A percentile compares a stretch with the other conserved stretches of the same genome.
These are phyloP conservation scores for Kluyveromyces sp. DNA, from an alignment of 1,139 yeast genomes.

Conservation along the genomic window DNA sequence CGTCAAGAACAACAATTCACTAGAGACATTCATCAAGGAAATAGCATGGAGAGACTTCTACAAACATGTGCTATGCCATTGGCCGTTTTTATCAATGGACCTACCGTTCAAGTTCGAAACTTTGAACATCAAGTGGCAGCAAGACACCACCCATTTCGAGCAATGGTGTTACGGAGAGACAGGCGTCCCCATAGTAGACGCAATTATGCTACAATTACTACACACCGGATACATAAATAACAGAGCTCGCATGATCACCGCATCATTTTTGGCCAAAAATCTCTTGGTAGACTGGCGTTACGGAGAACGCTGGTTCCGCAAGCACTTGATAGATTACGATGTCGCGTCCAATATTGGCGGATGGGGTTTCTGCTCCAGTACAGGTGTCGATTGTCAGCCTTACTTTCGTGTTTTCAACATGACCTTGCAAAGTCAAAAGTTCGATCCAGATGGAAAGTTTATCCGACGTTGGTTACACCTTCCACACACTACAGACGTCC, in stretches of 20 bases:
- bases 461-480: constrained; percentile 46
- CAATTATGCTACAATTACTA: constrained; percentile 45
- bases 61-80: constrained; percentile 39
- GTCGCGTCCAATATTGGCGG: constrained; percentile 50
- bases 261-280: constrained; percentile 46
- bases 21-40: constrained; percentile 42
- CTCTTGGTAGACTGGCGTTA: constrained; percentile 47
- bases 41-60: constrained; percentile 55
- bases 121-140: constrained; percentile 37
- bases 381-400: constrained; percentile 50
- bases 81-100: constrained; percentile 47
- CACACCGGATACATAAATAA: constrained; percentile 48
- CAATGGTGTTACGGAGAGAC: constrained; percentile 48
- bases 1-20: constrained; percentile 24
- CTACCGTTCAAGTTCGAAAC: constrained; percentile 41
- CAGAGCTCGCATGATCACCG: constrained; percentile 46
- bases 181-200: constrained; percentile 51
- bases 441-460: constrained; percentile 40
- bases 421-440: constrained; percentile 41
- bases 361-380: constrained; percentile 48
- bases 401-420: constrained; percentile 51
- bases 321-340: constrained; percentile 44
- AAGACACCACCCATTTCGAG: constrained; percentile 33
- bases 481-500: constrained; percentile 32
- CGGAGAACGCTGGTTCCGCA: constrained; percentile 46